A percentile compares a stretch with the other conserved stretches of the same genome.
phyloP scores from a whole-genome alignment of 345 rosid species.

The Litchi chinensis region DNA sequence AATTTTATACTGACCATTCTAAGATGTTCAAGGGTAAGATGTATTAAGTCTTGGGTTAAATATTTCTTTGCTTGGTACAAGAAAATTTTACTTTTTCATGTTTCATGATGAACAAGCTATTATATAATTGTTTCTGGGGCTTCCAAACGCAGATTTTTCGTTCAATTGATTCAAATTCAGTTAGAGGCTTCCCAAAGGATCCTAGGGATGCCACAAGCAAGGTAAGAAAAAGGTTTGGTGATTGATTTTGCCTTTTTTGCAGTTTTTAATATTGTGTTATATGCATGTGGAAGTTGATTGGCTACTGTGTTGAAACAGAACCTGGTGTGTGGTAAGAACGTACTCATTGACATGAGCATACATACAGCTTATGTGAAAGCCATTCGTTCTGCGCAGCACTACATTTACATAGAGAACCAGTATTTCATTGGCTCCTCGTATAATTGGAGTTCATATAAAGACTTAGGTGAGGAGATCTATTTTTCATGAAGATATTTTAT shows the following conservation, averaged over 20 bases:
- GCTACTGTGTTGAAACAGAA: slow-evolving; percentile 54
- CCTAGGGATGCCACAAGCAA: slow-evolving; percentile 70
- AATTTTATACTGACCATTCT: slow-evolving; percentile 21
- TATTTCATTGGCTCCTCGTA: slow-evolving; percentile 94
- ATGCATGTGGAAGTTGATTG: slow-evolving; percentile 23
- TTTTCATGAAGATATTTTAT: slow-evolving; percentile 2
- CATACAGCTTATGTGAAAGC: slow-evolving; percentile 95
- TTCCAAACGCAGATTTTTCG: slow-evolving; percentile 71
- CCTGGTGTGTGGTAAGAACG: slow-evolving; percentile 87
- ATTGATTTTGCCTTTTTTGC: not conserved
- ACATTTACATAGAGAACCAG: slow-evolving; percentile 93
- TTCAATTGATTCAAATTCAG: slow-evolving; percentile 92
- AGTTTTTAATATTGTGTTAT: not conserved
- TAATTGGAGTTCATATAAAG: slow-evolving; percentile 78
- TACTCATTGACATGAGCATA: slow-evolving; percentile 98
- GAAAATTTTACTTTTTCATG: not conserved
- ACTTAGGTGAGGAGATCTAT: slow-evolving; percentile 56
- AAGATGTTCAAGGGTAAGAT: slow-evolving; percentile 12
- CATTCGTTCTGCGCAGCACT: slow-evolving; percentile 97
- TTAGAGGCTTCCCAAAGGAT: slow-evolving; percentile 87
- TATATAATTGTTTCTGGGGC: slow-evolving; percentile 14
- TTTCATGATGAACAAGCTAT: not conserved
- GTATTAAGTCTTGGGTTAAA: slow-evolving; percentile 4
- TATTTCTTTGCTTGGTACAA: not conserved
- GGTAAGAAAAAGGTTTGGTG: slow-evolving; percentile 44